phyloP scores from a whole-genome alignment of 1,284 basidiomycete genomes.

The Fomitiporia mediterranea region DNA sequence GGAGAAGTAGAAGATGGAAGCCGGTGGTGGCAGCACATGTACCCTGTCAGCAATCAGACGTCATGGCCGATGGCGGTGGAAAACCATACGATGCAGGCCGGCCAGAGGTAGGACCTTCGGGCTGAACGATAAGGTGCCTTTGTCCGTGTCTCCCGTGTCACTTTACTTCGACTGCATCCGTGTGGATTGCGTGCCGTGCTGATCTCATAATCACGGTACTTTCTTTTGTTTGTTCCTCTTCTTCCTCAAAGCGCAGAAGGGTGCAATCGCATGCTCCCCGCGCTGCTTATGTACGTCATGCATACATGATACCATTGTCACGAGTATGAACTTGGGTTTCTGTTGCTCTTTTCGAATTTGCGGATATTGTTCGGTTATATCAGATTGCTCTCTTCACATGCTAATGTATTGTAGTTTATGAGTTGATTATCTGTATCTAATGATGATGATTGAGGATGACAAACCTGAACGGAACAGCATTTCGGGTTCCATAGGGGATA shows the following conservation, averaged over 20 bases:
- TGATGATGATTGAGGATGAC: too few relatives aligned
- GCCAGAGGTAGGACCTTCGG: background rate
- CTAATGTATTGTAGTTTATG: background rate
- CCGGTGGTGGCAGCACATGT: constrained; percentile 19
- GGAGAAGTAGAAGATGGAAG: background rate
- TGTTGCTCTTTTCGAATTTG: background rate
- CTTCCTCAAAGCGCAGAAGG: too few relatives aligned
- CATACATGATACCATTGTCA: too few relatives aligned
- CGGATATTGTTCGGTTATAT: background rate
- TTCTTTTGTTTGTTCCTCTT: background rate
- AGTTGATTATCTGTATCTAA: too few relatives aligned
- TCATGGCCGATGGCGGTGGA: constrained; percentile 17
- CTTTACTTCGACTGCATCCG: too few relatives aligned
- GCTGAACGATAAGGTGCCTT: constrained; percentile 2
- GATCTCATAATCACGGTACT: too few relatives aligned
- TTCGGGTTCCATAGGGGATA: too few relatives aligned
- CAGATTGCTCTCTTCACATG: background rate
- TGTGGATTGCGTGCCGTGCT: too few relatives aligned
- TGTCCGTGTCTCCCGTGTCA: background rate
- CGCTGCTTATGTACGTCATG: too few relatives aligned
- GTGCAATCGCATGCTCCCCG: too few relatives aligned
- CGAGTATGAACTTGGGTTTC: too few relatives aligned
- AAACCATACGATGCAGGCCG: background rate
- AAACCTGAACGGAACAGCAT: too few relatives aligned
- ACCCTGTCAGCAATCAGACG: constrained; percentile 9